Evolutionary conservation across 2,329 filamentous ascomycete species (phyloP).

Genomic region (Aureobasidium subglaciale): DNA sequence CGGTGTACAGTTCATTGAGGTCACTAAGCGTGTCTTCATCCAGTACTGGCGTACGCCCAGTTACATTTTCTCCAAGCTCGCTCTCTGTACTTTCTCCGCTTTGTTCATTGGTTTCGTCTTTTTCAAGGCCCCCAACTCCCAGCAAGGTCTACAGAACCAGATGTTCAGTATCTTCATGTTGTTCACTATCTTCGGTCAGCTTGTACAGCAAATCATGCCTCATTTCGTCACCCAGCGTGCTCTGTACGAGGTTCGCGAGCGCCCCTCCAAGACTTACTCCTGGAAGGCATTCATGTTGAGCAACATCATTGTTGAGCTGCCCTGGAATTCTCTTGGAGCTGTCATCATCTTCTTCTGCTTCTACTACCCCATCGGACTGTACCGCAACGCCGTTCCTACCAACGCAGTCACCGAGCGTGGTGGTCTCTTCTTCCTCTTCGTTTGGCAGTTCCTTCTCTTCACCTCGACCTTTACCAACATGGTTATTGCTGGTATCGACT

Average conservation of each 20-base stretch:
- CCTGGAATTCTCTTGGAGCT: constrained; percentile 72
- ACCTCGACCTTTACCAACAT: constrained; percentile 74
- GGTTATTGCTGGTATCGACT: constrained; percentile 67
- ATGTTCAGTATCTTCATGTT: constrained; percentile 84
- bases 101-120: constrained; percentile 77
- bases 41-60: constrained; percentile 87
- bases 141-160: constrained; percentile 77
- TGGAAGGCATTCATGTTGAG: constrained; percentile 82
- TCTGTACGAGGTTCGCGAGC: constrained; percentile 77
- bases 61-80: constrained; percentile 79
- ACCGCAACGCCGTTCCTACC: constrained; percentile 58
- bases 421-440: constrained; percentile 69
- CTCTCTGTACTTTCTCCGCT: constrained; percentile 57
- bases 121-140: constrained; percentile 61
- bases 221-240: constrained; percentile 76
- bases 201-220: constrained; percentile 73
- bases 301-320: constrained; percentile 77
- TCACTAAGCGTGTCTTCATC: constrained; percentile 69
- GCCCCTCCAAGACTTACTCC: constrained; percentile 74
- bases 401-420: constrained; percentile 61
- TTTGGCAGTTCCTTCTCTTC: constrained; percentile 70
- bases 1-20: constrained; percentile 56
- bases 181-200: constrained; percentile 69
- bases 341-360: constrained; percentile 72
- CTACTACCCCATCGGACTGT: constrained; percentile 78